phyloP scores from a whole-genome alignment of 441 rosid genomes.

The Macaranga tanarius region DNA sequence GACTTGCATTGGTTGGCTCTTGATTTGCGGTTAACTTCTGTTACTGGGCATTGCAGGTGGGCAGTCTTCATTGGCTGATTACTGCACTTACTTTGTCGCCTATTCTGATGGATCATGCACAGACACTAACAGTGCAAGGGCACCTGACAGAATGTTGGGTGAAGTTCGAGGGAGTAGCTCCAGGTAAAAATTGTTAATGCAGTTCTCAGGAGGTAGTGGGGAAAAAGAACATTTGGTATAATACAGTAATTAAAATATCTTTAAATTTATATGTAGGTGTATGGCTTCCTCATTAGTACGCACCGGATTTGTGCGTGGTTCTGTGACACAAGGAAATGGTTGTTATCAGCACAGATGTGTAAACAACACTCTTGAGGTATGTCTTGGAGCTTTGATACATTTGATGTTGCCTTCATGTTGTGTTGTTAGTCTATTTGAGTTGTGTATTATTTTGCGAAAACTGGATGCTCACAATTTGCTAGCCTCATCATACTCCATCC shows the following conservation, averaged over 20 bases:
- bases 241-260: constrained; percentile 27
- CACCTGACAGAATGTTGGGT: constrained; percentile 97
- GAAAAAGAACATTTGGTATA: constrained; percentile 2
- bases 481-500: background rate
- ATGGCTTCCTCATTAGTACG: constrained; percentile 96
- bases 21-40: constrained; percentile 14
- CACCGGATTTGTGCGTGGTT: constrained; percentile 91
- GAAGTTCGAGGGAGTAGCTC: constrained; percentile 95
- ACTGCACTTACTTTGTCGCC: constrained; percentile 96
- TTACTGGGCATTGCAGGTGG: constrained; percentile 64
- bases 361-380: constrained; percentile 80
- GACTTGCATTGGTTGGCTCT: constrained; percentile 1
- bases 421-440: background rate
- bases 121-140: constrained; percentile 85
- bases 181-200: constrained; percentile 49
- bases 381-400: constrained; percentile 17
- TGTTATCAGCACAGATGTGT: constrained; percentile 95
- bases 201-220: constrained; percentile 7
- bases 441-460: background rate
- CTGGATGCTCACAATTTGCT: background rate
- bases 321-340: constrained; percentile 92
- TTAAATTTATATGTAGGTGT: constrained; percentile 51
- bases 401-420: background rate
- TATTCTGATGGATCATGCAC: constrained; percentile 99
- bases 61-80: constrained; percentile 97